These are phyloP conservation scores for Penicillium sp. DNA, from an alignment of 2,329 filamentous ascomycete species.

Conservation along the genomic window DNA sequence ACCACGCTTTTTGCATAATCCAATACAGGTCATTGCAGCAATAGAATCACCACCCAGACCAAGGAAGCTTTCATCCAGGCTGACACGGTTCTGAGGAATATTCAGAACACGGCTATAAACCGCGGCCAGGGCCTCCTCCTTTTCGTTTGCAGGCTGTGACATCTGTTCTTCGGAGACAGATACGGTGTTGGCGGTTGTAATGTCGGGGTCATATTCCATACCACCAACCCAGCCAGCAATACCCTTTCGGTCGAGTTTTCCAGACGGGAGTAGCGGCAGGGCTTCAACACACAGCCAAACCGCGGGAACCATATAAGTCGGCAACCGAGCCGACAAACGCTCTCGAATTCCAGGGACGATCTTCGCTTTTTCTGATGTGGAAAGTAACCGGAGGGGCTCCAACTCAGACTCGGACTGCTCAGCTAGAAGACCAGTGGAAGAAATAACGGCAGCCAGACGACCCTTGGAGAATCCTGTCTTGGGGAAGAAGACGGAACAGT, in stretches of 20 bases:
- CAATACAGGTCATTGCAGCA: constrained; percentile 51
- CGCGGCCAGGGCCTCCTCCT: constrained; percentile 31
- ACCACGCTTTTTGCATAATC: constrained; percentile 47
- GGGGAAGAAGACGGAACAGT: constrained; percentile 37
- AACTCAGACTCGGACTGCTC: constrained; percentile 17
- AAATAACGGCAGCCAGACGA: constrained; percentile 34
- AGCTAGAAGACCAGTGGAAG: constrained; percentile 24
- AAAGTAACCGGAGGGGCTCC: constrained; percentile 27
- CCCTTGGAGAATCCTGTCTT: constrained; percentile 35
- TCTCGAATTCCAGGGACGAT: constrained; percentile 30
- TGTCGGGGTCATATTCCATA: constrained; percentile 30
- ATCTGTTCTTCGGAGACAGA: background rate
- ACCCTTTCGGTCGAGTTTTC: constrained; percentile 47
- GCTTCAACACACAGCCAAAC: constrained; percentile 47
- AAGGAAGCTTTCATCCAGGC: constrained; percentile 41
- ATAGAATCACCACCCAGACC: constrained; percentile 51
- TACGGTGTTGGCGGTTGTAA: constrained; percentile 4
- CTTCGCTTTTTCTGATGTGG: constrained; percentile 17
- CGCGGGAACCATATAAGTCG: constrained; percentile 49
- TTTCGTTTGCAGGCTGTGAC: constrained; percentile 22
- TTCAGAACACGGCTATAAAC: constrained; percentile 44
- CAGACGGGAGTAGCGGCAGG: constrained; percentile 46
- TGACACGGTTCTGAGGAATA: constrained; percentile 33
- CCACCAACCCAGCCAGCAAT: constrained; percentile 35
- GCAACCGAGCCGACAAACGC: constrained; percentile 33